Percentiles rank a stretch among this genome's conserved stretches.
Evolutionary conservation across 2,329 filamentous ascomycete species (phyloP).

Genomic region (Botrytis elliptica): DNA sequence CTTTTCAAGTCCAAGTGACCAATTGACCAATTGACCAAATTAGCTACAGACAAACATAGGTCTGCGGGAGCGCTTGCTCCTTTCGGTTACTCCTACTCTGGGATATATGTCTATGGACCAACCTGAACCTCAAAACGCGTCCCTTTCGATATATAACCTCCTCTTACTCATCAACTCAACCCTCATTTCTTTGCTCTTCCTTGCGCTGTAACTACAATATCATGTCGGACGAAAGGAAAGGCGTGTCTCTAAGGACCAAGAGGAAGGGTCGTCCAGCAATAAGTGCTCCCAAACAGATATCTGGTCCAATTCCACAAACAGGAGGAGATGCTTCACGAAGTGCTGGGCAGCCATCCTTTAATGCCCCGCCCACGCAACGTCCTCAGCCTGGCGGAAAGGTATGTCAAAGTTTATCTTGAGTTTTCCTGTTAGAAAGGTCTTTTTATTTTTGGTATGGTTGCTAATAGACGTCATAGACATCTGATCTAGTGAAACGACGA

Average conservation of each 20-base stretch:
- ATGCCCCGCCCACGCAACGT: conserved; percentile 46
- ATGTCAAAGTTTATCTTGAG: conserved; percentile 24
- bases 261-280: conserved; percentile 61
- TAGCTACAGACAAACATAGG: background rate
- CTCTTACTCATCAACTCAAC: background rate
- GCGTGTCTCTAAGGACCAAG: conserved; percentile 61
- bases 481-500: conserved; percentile 86
- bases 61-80: conserved; percentile 6
- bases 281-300: conserved; percentile 63
- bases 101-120: background rate
- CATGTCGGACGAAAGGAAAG: conserved; percentile 59
- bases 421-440: background rate
- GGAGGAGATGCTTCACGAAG: conserved; percentile 43
- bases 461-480: conserved; percentile 46
- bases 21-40: background rate
- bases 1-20: background rate
- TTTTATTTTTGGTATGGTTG: background rate
- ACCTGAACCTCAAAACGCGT: conserved; percentile 9
- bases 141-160: background rate
- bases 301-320: conserved; percentile 57
- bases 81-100: conserved; percentile 13
- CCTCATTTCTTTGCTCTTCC: background rate
- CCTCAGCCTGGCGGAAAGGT: conserved; percentile 59
- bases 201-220: conserved; percentile 35
- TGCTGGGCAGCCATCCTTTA: conserved; percentile 39